Percentiles rank a stretch among this genome's conserved stretches.
These are phyloP conservation scores for Juncus inflexus DNA, from an alignment of 176 grass and related monocot species.

Conservation along the genomic window DNA sequence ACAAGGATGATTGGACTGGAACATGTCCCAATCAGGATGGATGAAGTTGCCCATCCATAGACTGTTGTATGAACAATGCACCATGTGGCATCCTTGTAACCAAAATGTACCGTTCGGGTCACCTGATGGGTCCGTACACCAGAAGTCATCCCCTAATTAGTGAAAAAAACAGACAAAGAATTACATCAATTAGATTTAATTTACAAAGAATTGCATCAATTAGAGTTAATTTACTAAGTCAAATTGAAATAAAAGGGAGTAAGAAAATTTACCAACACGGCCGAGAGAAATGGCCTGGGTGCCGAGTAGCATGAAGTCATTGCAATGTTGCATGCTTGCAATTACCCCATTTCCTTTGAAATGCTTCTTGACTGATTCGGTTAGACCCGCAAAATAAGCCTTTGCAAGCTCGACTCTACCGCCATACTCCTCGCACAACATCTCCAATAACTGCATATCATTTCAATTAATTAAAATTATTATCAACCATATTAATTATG, in stretches of 20 bases:
- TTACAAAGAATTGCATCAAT: no score
- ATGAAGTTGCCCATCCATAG: constrained; percentile 99
- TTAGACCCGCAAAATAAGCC: constrained; percentile 63
- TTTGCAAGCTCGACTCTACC: constrained; percentile 74
- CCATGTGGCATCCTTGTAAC: constrained; percentile 99
- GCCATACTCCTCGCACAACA: constrained; percentile 87
- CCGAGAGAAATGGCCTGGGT: constrained; percentile 77
- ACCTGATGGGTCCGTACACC: constrained; percentile 79
- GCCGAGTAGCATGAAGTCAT: constrained; percentile 89
- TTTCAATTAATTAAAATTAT: neutral
- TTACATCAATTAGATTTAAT: no score
- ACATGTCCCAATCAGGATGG: constrained; percentile 99
- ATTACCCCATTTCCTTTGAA: constrained; percentile 90
- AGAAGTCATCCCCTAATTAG: constrained; percentile 76
- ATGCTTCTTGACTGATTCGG: constrained; percentile 60
- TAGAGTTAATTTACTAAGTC: no score
- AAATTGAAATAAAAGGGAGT: neutral
- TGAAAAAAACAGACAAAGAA: neutral
- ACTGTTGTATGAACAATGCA: constrained; percentile 94
- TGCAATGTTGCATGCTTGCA: constrained; percentile 98
- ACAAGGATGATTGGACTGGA: constrained; percentile 90
- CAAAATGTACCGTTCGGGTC: constrained; percentile 92
- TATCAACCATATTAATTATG: constrained; percentile 9
- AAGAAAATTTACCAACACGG: constrained; percentile 44
- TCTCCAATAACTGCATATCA: constrained; percentile 58